Evolutionary conservation across 768 basidiomycete genomes (phyloP).

Genomic region (Russula abietina): DNA sequence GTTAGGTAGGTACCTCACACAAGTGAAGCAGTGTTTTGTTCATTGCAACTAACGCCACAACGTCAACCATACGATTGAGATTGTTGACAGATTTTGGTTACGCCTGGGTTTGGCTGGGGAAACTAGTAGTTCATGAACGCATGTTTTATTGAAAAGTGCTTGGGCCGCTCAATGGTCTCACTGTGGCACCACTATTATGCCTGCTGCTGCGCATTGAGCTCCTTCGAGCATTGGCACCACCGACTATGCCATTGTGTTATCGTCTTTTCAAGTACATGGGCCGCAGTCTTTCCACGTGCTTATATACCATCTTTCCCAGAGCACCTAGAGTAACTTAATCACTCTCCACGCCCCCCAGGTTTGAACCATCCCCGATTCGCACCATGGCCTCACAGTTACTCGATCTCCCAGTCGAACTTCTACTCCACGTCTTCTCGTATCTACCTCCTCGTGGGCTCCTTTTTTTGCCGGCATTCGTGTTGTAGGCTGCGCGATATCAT

Average conservation of each 20-base stretch:
- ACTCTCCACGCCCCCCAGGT: background rate
- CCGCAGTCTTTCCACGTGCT: background rate
- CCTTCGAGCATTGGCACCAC: too few relatives aligned
- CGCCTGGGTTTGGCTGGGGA: too few relatives aligned
- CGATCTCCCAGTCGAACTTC: constrained; percentile 9
- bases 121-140: too few relatives aligned
- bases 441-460: background rate
- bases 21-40: too few relatives aligned
- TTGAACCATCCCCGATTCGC: background rate
- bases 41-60: too few relatives aligned
- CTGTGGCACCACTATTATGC: too few relatives aligned
- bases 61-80: too few relatives aligned
- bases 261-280: background rate
- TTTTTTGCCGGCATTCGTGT: constrained; percentile 4
- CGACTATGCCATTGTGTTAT: background rate
- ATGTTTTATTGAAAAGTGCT: too few relatives aligned
- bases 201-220: too few relatives aligned
- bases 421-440: background rate
- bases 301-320: background rate
- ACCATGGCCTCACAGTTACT: constrained; percentile 8
- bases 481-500: constrained; percentile 5
- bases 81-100: too few relatives aligned
- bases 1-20: too few relatives aligned
- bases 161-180: too few relatives aligned
- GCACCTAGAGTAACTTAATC: background rate